A percentile compares a stretch with the other conserved stretches of the same genome.
These are phyloP conservation scores for Groenewaldozyma salmanticensis DNA, from an alignment of 805 yeast genomes.

Conservation along the genomic window DNA sequence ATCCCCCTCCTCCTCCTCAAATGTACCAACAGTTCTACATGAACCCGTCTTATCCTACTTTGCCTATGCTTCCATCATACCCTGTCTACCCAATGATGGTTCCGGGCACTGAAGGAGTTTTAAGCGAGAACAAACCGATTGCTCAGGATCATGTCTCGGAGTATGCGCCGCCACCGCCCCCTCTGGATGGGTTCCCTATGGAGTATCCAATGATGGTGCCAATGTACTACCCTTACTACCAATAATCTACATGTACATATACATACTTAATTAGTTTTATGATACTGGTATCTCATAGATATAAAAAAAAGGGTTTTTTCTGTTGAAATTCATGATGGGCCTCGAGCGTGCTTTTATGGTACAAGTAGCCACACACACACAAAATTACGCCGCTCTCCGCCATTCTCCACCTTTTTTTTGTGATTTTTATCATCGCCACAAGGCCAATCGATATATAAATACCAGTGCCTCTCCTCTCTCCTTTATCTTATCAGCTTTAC, in stretches of 20 bases:
- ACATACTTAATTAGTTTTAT: no score
- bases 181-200: background rate
- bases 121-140: no score
- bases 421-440: no score
- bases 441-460: no score
- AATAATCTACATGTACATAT: no score
- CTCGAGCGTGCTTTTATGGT: background rate
- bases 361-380: background rate
- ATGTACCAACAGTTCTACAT: background rate
- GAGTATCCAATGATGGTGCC: background rate
- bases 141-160: no score
- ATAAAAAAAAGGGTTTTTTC: background rate
- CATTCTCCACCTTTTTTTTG: background rate
- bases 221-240: background rate
- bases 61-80: background rate
- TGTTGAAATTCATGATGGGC: background rate
- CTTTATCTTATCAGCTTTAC: no score
- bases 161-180: background rate
- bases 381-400: background rate
- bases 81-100: background rate
- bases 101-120: background rate
- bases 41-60: background rate
- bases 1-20: background rate
- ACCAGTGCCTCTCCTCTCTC: no score
- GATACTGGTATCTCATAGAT: background rate